These are phyloP conservation scores for Teunomyces gatunensis DNA, from an alignment of 805 yeast genomes.

Conservation along the genomic window DNA sequence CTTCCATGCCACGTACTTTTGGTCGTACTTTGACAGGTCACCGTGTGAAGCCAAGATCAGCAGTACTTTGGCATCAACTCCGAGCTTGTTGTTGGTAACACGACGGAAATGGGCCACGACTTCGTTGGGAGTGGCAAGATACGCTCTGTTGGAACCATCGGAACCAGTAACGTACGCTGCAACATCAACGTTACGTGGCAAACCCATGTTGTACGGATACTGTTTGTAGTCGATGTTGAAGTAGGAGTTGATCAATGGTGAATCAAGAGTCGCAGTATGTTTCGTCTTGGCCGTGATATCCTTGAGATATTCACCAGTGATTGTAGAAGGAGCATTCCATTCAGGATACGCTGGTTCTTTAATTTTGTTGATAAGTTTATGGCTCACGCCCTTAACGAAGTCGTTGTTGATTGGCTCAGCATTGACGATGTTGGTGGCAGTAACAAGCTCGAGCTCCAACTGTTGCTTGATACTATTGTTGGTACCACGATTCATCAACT, in stretches of 20 bases:
- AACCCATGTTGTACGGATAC: slow-evolving; percentile 69
- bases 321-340: slow-evolving; percentile 35
- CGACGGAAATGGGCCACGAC: slow-evolving; percentile 60
- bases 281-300: slow-evolving; percentile 18
- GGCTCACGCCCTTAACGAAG: slow-evolving; percentile 67
- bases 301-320: slow-evolving; percentile 16
- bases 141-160: slow-evolving; percentile 61
- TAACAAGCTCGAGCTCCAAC: slow-evolving; percentile 65
- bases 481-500: slow-evolving; percentile 61
- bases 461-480: slow-evolving; percentile 60
- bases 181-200: slow-evolving; percentile 72
- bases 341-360: slow-evolving; percentile 47
- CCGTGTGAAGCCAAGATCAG: slow-evolving; percentile 60
- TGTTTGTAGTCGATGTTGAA: slow-evolving; percentile 38
- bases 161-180: slow-evolving; percentile 66
- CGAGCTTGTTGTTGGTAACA: slow-evolving; percentile 51
- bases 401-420: slow-evolving; percentile 49
- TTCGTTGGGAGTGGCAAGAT: slow-evolving; percentile 66
- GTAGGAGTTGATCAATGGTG: slow-evolving; percentile 38
- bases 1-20: slow-evolving; percentile 43
- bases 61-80: slow-evolving; percentile 59
- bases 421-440: slow-evolving; percentile 74
- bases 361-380: slow-evolving; percentile 61
- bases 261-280: slow-evolving; percentile 23
- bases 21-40: slow-evolving; percentile 36